A percentile compares a stretch with the other conserved stretches of the same genome.
Evolutionary conservation across 1,139 yeast species (phyloP).

Genomic region (Williopsis jadinii): DNA sequence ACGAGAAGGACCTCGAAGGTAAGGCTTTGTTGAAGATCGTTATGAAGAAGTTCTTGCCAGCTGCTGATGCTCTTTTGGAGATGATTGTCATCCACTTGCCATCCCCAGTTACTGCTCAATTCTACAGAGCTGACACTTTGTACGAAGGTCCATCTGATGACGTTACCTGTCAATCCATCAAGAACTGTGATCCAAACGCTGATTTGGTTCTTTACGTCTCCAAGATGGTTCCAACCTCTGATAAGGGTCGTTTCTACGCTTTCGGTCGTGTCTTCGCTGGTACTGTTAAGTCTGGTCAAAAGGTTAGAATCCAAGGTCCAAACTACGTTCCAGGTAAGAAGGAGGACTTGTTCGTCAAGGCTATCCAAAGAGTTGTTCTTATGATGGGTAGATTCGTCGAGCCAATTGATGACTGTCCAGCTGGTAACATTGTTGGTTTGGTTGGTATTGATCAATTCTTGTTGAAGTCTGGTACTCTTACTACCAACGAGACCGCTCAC

Average conservation of each 20-base stretch:
- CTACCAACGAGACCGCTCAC: slow-evolving; percentile 43
- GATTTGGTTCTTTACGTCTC: slow-evolving; percentile 80
- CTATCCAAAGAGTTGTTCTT: slow-evolving; percentile 63
- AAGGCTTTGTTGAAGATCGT: slow-evolving; percentile 57
- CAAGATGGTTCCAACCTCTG: slow-evolving; percentile 80
- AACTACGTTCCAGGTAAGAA: slow-evolving; percentile 64
- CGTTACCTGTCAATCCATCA: slow-evolving; percentile 44
- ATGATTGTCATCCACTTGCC: slow-evolving; percentile 84
- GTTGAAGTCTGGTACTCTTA: slow-evolving; percentile 80
- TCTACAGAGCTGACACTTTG: slow-evolving; percentile 59
- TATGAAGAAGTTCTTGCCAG: slow-evolving; percentile 92
- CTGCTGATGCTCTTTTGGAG: slow-evolving; percentile 76
- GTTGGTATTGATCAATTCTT: slow-evolving; percentile 83
- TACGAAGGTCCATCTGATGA: slow-evolving; percentile 58
- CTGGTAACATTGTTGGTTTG: slow-evolving; percentile 93
- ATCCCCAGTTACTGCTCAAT: slow-evolving; percentile 73
- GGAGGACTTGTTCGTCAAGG: slow-evolving; percentile 46
- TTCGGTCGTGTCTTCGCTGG: slow-evolving; percentile 91
- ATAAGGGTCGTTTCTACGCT: slow-evolving; percentile 67
- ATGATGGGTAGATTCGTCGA: slow-evolving; percentile 92
- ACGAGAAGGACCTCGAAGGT: slow-evolving; percentile 71
- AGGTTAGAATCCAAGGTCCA: slow-evolving; percentile 73
- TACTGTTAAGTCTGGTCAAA: slow-evolving; percentile 65
- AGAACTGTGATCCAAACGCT: slow-evolving; percentile 51
- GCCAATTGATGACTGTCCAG: slow-evolving; percentile 72